These are phyloP conservation scores for Chaetomium olivaceum DNA, from an alignment of 2,329 filamentous ascomycete species.

Conservation along the genomic window DNA sequence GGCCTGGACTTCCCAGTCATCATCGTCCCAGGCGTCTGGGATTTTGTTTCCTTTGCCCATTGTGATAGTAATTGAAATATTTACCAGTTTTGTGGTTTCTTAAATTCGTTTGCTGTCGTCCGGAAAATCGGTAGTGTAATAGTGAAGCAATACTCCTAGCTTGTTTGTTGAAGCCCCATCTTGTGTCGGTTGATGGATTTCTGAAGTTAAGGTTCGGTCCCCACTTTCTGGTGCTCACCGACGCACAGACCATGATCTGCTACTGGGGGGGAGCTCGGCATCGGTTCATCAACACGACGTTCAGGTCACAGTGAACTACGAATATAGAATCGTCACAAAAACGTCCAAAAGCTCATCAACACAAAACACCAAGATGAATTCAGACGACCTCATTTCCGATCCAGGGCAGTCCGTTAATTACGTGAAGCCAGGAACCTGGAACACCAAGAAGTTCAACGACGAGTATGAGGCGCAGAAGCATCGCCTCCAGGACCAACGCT, in stretches of 20 bases:
- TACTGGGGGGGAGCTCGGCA: background rate
- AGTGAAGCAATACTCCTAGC: too few species aligned
- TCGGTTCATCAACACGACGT: background rate
- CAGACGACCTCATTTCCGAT: conserved; percentile 33
- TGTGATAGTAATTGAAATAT: conserved; percentile 33
- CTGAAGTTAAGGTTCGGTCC: background rate
- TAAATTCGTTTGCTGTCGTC: background rate
- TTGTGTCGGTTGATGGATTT: background rate
- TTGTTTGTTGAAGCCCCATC: too few species aligned
- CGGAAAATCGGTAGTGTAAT: background rate
- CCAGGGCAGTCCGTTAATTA: background rate
- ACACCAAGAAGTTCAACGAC: conserved; percentile 43
- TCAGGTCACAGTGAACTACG: background rate
- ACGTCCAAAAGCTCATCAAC: background rate
- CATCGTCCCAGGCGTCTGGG: conserved; percentile 78
- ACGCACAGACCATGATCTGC: background rate
- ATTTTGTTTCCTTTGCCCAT: conserved; percentile 53
- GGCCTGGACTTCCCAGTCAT: conserved; percentile 82
- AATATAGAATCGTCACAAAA: background rate
- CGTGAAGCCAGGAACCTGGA: conserved; percentile 27
- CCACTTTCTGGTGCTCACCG: background rate
- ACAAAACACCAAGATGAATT: conserved; percentile 21
- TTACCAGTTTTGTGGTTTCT: background rate
- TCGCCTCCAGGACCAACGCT: conserved; percentile 48
- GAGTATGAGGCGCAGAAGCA: conserved; percentile 44